Conservation (phyloP, 169 alveolate species). For the Theileria annulata region DNA sequence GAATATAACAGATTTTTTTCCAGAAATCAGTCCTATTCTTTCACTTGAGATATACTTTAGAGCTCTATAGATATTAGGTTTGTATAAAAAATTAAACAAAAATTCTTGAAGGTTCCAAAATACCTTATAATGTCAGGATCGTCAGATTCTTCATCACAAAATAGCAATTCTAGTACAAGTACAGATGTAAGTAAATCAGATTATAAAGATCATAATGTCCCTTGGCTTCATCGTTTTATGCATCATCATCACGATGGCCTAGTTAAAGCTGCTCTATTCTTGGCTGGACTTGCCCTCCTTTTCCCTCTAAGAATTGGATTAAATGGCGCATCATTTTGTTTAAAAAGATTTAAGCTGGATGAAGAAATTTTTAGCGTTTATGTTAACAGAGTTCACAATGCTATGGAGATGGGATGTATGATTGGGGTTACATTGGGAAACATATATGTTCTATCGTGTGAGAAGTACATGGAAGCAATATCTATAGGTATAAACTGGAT, state of each 20-base stretch:
- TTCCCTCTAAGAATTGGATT: constrained; percentile 10
- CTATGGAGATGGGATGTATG: constrained; percentile 19
- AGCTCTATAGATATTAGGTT: background rate
- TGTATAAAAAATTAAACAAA: background rate
- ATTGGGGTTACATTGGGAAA: background rate
- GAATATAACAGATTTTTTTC: background rate
- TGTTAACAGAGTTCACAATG: constrained; percentile 9
- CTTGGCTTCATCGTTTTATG: background rate
- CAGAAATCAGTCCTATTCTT: background rate
- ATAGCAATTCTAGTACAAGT: background rate
- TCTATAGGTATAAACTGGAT: background rate
- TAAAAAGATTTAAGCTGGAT: constrained; percentile 10
- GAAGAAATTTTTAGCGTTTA: constrained; percentile 5
- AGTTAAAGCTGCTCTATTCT: constrained; percentile 14
- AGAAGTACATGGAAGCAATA: background rate
- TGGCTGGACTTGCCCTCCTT: constrained; percentile 16
- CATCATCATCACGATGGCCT: background rate
- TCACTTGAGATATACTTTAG: background rate
- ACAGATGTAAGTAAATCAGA: background rate
- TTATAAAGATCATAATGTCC: background rate
- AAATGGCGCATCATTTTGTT: constrained; percentile 8
- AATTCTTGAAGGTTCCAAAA: background rate
- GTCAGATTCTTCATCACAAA: background rate
- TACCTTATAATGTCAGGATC: background rate
- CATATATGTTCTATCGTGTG: constrained; percentile 18